Conservation (phyloP, 306 rosid species). For the Crotalaria pallida region DNA sequence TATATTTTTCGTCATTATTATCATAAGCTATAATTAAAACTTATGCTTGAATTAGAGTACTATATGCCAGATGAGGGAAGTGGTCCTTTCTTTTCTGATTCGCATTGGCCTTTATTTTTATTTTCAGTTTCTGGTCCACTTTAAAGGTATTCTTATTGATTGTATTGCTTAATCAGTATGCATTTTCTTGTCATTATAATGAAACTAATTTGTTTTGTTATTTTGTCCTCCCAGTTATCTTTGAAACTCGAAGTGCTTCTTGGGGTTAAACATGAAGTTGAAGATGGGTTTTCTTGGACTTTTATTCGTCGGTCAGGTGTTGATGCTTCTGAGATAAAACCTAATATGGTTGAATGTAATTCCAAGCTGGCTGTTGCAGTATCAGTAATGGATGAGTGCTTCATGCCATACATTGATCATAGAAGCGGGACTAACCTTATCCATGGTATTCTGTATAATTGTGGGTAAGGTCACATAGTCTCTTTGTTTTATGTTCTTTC, state of each 20-base stretch:
- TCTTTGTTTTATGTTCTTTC: background rate
- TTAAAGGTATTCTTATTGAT: background rate
- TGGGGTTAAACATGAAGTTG: constrained; percentile 76
- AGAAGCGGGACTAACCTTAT: constrained; percentile 87
- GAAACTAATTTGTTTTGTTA: constrained; percentile 14
- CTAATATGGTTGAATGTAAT: constrained; percentile 55
- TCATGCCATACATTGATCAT: constrained; percentile 80
- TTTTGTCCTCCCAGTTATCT: constrained; percentile 55
- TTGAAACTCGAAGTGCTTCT: constrained; percentile 60
- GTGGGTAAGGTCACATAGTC: constrained; percentile 61
- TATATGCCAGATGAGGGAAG: background rate
- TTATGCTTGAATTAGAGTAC: background rate
- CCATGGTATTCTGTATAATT: constrained; percentile 70
- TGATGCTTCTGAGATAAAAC: constrained; percentile 45
- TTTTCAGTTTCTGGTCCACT: background rate
- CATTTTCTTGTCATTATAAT: background rate
- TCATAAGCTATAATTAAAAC: background rate
- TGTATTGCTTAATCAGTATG: constrained; percentile 5
- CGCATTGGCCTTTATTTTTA: background rate
- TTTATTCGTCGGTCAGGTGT: constrained; percentile 60
- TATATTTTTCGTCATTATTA: background rate
- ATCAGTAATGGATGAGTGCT: constrained; percentile 86
- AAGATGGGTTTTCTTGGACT: constrained; percentile 83
- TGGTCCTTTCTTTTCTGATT: background rate
- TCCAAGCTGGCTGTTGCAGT: constrained; percentile 87